Conservation (phyloP, 2,329 filamentous ascomycete genomes). For the Geoglossum cookeanum region DNA sequence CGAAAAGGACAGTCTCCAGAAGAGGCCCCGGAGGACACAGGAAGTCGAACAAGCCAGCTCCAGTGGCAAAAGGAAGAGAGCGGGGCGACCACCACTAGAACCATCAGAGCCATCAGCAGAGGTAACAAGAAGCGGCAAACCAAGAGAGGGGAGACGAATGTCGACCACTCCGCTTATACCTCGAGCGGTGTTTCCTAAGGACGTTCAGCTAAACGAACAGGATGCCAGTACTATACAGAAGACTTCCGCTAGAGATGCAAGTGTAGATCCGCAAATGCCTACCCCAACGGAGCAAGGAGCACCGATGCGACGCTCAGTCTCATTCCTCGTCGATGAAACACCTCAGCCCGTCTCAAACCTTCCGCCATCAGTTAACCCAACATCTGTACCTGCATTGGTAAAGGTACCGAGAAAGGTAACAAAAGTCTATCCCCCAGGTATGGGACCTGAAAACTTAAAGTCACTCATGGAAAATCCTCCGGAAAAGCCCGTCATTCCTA, state of each 20-base stretch:
- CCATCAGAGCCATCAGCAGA: neutral
- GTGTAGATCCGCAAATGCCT: neutral
- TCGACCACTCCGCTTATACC: neutral
- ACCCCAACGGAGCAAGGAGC: neutral
- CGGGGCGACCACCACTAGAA: neutral
- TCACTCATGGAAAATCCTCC: neutral
- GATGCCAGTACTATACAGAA: neutral
- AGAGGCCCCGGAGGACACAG: neutral
- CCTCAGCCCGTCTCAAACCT: neutral
- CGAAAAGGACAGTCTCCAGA: conserved; percentile 1
- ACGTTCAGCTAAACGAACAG: neutral
- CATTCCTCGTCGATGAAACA: neutral
- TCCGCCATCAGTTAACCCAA: neutral
- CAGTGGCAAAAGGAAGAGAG: neutral
- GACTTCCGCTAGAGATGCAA: neutral
- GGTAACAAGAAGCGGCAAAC: neutral
- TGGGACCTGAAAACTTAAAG: conserved; percentile 1
- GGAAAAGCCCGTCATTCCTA: neutral
- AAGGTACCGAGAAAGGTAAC: neutral
- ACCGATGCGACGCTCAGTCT: neutral
- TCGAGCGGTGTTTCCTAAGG: neutral
- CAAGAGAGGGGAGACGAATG: neutral
- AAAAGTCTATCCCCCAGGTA: conserved; percentile 3
- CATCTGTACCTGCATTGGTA: neutral
- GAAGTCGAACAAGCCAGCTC: neutral